These are phyloP conservation scores for Talaromyces atroroseus DNA, from an alignment of 2,329 filamentous ascomycete genomes.

Conservation along the genomic window DNA sequence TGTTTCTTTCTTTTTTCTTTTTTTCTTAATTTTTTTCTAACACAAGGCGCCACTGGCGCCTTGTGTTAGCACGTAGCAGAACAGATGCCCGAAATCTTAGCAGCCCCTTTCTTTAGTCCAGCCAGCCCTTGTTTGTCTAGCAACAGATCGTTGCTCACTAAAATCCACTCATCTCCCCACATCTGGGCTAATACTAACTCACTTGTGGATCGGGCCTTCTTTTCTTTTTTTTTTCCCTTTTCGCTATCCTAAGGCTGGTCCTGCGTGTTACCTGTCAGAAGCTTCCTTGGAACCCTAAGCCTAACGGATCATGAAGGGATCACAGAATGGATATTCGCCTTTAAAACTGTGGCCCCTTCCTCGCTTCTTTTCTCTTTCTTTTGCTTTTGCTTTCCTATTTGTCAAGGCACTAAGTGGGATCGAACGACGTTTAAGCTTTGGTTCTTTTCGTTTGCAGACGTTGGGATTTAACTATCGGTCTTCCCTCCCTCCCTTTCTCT, in stretches of 20 bases:
- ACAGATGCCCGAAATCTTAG: background rate
- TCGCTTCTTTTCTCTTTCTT: background rate
- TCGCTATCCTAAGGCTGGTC: background rate
- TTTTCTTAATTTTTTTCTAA: background rate
- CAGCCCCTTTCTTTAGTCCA: background rate
- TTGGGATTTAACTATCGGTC: background rate
- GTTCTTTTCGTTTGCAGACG: too few relatives aligned
- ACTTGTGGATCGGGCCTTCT: background rate
- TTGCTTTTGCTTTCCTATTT: background rate
- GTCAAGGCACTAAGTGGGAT: background rate
- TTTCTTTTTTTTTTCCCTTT: background rate
- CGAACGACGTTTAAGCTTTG: background rate
- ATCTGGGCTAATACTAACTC: background rate
- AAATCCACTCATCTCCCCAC: constrained; percentile 4
- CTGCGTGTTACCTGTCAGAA: constrained; percentile 12
- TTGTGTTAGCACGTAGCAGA: too few relatives aligned
- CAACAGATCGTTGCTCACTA: background rate
- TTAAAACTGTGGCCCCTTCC: constrained; percentile 5
- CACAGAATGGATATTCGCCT: constrained; percentile 4
- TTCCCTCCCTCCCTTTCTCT: background rate
- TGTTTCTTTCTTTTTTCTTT: background rate
- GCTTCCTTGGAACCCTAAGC: background rate
- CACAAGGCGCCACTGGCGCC: constrained; percentile 4
- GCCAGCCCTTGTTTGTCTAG: background rate
- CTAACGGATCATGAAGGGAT: constrained; percentile 3